A percentile compares a stretch with the other conserved stretches of the same genome.
Evolutionary conservation across 2,329 filamentous ascomycete species (phyloP).

Genomic region (Penicillium sp.): DNA sequence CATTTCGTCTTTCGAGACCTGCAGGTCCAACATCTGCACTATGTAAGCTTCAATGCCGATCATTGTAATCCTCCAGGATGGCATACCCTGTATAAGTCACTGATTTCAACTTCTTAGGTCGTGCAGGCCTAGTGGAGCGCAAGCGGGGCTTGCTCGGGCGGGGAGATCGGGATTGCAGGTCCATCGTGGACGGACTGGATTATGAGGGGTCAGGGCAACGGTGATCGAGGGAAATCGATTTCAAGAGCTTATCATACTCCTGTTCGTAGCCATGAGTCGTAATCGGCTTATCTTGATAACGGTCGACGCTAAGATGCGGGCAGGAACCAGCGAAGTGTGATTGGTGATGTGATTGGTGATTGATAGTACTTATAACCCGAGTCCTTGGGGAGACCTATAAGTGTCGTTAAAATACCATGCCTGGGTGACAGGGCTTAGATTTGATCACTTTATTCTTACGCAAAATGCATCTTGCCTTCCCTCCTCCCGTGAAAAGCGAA

Average conservation of each 20-base stretch:
- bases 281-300: background rate
- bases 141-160: background rate
- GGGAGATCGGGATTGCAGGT: background rate
- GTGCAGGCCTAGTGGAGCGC: background rate
- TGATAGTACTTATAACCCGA: background rate
- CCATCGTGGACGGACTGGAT: background rate
- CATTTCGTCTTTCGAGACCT: conserved; percentile 14
- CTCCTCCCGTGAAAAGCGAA: background rate
- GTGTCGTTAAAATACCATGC: too few species aligned
- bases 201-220: background rate
- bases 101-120: background rate
- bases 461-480: background rate
- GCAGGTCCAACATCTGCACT: conserved; percentile 14
- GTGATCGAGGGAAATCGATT: background rate
- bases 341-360: background rate
- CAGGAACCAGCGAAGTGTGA: background rate
- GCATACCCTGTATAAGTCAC: background rate
- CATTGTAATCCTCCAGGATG: background rate
- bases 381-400: background rate
- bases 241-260: background rate
- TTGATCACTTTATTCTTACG: background rate
- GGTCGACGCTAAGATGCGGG: background rate
- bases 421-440: background rate
- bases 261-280: background rate
- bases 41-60: background rate